These are phyloP conservation scores for Naegleria gruberi DNA, from an alignment of 208 protist species.

Conservation along the genomic window DNA sequence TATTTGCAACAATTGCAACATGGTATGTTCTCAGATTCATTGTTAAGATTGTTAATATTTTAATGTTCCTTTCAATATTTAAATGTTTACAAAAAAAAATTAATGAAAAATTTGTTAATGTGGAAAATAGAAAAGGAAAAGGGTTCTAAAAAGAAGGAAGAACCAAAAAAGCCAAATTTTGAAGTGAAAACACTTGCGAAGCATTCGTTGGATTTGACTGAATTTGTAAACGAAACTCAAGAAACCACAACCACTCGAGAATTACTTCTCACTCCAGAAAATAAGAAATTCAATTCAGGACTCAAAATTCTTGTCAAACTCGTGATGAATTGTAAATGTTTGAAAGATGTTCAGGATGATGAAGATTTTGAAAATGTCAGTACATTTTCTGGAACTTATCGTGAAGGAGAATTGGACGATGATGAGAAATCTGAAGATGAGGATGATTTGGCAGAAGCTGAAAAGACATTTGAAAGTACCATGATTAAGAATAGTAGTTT, in stretches of 20 bases:
- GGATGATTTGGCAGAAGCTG: neutral
- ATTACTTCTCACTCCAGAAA: neutral
- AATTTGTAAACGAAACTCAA: neutral
- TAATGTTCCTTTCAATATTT: no score
- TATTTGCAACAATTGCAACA: neutral
- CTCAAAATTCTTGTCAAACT: neutral
- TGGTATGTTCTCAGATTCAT: no score
- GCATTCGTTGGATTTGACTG: neutral
- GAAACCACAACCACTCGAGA: neutral
- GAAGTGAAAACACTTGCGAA: neutral
- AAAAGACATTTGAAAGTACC: neutral
- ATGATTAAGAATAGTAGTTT: neutral
- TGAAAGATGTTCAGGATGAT: neutral
- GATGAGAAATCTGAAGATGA: neutral
- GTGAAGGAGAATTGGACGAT: neutral
- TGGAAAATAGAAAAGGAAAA: no score
- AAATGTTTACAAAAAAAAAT: no score
- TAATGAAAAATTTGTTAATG: no score
- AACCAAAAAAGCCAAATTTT: neutral
- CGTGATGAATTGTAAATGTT: neutral
- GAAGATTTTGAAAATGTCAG: neutral
- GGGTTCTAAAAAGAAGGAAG: neutral
- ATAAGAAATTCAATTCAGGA: neutral
- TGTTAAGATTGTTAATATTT: no score
- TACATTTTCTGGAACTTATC: neutral